Base-by-base conservation (phyloP, 257 asterid genomes). In the Linderniella brevidens region DNA sequence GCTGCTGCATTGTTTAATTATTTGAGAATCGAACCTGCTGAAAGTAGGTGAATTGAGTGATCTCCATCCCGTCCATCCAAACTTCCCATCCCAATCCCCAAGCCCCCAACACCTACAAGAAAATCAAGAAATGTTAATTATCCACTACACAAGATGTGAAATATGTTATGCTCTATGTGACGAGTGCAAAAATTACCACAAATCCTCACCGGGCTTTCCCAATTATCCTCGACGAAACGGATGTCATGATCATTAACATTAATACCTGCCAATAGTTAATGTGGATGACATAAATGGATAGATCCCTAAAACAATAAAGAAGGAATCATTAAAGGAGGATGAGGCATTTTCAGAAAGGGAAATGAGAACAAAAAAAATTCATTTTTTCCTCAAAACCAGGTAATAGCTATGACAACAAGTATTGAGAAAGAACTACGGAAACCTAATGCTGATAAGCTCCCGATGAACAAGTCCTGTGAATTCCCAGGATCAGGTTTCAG, bases 11-110 rank as follows among this genome's bases (percentile, higher is more conserved):
- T 25, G 6, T 25, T 25, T 25, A 25, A 25, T 6, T 2, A 25
- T 25, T 3, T 25, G 6, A 25, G 32, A 25, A 25, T 6, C 54
- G 37, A 52, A 88, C 98, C 98, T 88, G 98, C 79, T 88, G 96
- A 65, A 88, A 88, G 76, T 88, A 88, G 63, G 98, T 88, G 76
- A 88, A 88, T 52, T 88, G 98, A 40, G 98, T 88, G 50, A 88
- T 85, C 81, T 90, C 98, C 98, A 90, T 90, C 57, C 98, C 98
- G 57, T 90, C 98, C 96, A 90, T 84, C 98, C 98, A 90, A 46
- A 90, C 64, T 71, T 90, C 98, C 98, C 98, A 90, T 61, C 98
- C 98, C 79, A 90, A 65, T 57, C 98, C 98, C 96, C 98, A 90
- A 49, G 98, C 98, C 64, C 98, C 98, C 68, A 90, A 81, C 63